Base-by-base conservation (phyloP, 164 flowering plant species). In the Annona cherimola region DNA sequence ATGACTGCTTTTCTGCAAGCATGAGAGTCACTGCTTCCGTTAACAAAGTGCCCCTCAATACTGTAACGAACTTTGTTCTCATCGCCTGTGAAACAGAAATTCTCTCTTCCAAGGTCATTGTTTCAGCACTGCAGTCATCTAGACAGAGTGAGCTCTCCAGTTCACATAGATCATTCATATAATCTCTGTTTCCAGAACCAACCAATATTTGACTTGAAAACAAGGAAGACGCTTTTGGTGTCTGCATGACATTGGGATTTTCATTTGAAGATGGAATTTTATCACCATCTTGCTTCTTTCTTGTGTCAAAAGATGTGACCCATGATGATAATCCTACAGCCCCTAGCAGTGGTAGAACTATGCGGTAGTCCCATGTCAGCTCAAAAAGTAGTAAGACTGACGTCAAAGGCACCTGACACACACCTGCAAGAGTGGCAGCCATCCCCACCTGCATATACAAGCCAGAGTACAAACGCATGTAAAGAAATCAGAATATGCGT, bases 361-460 rank as follows among this genome's bases (percentile, higher is more conserved):
- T 94, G 40, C 97, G 85, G 60, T 94, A 94, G 79, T 94, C 99
- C 76, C 88, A 91, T 67, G 97, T 92, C 73, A 94, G 81, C 72
- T 94, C 97, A 83, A 94, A 94, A 40, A 94, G 91, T 61, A 94
- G 90, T 71, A 94, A 70, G 68, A 92, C 99, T 69, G 99, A 77
- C 55, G 99, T 90, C 57, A 94, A 88, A 45, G 99, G 99, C 54
- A 94, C 99, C 77, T 90, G 94, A 76, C 99, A 94, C 42, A 94
- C 99, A 46, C 96, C 96, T 63, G 97, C 95, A 73, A 94, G 93
- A 67, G 99, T 94, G 71, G 97, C 99, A 73, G 99, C 99, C 99
- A 94, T 94, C 61, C 99, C 99, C 74, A 94, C 99, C 97, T 92
- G 84, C 80, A 83, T 12, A 20, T 3, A 61, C 62, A 73, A 69